Base-by-base conservation (phyloP, 2,329 filamentous ascomycete genomes). In the Byssothecium circinans region DNA sequence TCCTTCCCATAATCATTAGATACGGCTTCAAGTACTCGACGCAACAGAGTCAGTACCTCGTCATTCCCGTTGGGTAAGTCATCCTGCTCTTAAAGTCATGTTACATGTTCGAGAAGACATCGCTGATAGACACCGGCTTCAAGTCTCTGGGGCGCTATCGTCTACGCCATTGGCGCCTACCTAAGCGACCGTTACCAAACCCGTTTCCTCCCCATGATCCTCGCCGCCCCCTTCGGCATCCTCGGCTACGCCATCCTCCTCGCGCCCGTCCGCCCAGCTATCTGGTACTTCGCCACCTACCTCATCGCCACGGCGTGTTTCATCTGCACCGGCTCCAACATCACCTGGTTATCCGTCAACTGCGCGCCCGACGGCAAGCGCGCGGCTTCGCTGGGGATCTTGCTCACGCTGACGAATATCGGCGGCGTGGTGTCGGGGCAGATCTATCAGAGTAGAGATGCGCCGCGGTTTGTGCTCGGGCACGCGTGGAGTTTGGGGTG, bases 1-100 rank as follows among this genome's bases (percentile, higher is more conserved):
- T 75, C 40, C 53, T 75, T 1, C 73, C 72, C 0, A 72, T 74
- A 39, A 74, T 75, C 40, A 73, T 74, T 38, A 68, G 69, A 17
- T 64, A 74, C 15, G 63, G 65, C 2, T 74, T 75, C 47, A 58
- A 70, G 18, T 74, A 70, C 43, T 69, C 69, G 1, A 70, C 69
- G 1, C 61, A 72, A 10, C 65, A 75, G 58, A 56, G 61, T 12
- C 62, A 65, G 52, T 74, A 74, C 42, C 58, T 74, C 3, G 69
- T 73, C 8, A 73, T 74, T 15, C 71, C 72, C 1, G 69, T 73
- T n/a, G 74, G 73, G 43, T 25, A 25, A 25, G 23, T n/a, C n/a
- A n/a, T n/a, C n/a, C n/a, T n/a, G n/a, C n/a, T n/a, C n/a, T n/a
- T n/a, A n/a, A n/a, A n/a, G n/a, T n/a, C n/a, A n/a, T n/a, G n/a